Percentiles rank a stretch among this genome's conserved stretches.
These are phyloP conservation scores for Silene latifolia DNA, from an alignment of 148 eudicot genomes.

Conservation along the genomic window DNA sequence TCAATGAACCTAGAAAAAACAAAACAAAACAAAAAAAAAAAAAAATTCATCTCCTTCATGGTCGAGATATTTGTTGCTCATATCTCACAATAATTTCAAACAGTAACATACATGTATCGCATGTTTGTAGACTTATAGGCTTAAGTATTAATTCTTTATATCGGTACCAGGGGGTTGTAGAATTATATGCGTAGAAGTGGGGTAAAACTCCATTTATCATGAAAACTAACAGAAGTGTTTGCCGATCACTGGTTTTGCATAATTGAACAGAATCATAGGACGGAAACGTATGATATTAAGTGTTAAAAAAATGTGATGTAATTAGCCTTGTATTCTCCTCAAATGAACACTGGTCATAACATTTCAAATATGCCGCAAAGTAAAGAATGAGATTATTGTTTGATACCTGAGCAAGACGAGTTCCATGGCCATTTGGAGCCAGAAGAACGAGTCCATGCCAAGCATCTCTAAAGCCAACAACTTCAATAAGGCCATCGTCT, in stretches of 20 bases:
- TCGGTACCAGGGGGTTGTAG: too few relatives aligned
- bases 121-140: too few relatives aligned
- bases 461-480: constrained; percentile 96
- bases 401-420: constrained; percentile 95
- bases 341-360: neutral
- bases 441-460: constrained; percentile 91
- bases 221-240: neutral
- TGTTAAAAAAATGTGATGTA: neutral
- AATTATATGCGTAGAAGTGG: neutral
- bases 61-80: too few relatives aligned
- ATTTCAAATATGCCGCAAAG: neutral
- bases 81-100: neutral
- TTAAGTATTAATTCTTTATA: too few relatives aligned
- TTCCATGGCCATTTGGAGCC: constrained; percentile 92
- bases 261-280: neutral
- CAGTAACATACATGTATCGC: neutral
- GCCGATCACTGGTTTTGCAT: neutral
- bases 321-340: neutral
- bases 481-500: constrained; percentile 84
- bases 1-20: neutral
- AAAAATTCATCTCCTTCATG: too few relatives aligned
- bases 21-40: too few relatives aligned
- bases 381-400: neutral
- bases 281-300: neutral
- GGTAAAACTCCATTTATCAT: neutral